These are phyloP conservation scores for Acephala macrosclerotiorum DNA, from an alignment of 2,329 filamentous ascomycete genomes.

Conservation along the genomic window DNA sequence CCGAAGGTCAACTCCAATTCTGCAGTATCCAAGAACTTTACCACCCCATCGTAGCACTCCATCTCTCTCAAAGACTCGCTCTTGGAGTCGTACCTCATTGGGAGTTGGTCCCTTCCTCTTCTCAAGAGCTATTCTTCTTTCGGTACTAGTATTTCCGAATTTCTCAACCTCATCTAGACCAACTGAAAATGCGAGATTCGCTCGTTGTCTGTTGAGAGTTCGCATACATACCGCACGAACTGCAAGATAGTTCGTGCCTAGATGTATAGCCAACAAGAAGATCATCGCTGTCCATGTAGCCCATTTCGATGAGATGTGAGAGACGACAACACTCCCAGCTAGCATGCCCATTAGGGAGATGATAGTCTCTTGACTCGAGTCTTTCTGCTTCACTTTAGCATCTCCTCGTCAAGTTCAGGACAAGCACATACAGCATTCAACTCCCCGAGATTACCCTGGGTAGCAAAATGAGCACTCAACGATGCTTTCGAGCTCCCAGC, in stretches of 20 bases:
- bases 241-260: constrained; percentile 85
- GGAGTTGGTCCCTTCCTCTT: constrained; percentile 61
- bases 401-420: too few species aligned
- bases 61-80: constrained; percentile 41
- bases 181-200: constrained; percentile 76
- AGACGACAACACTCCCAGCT: constrained; percentile 81
- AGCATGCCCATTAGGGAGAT: constrained; percentile 90
- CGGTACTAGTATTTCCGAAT: constrained; percentile 23
- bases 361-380: constrained; percentile 94
- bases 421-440: constrained; percentile 74
- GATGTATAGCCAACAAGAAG: constrained; percentile 75
- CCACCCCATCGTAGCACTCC: constrained; percentile 58
- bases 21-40: constrained; percentile 58
- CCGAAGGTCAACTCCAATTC: constrained; percentile 58
- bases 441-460: constrained; percentile 86
- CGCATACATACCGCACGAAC: constrained; percentile 85
- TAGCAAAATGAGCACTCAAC: constrained; percentile 90
- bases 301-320: constrained; percentile 71
- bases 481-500: constrained; percentile 91
- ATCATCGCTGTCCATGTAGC: constrained; percentile 80
- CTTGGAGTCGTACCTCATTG: constrained; percentile 61
- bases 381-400: constrained; percentile 58
- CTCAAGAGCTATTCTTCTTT: background rate
- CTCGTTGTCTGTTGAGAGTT: constrained; percentile 85
- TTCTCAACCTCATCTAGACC: constrained; percentile 49